Evolutionary conservation across 2,329 filamentous ascomycete genomes (phyloP), one percentile per base, ranked within the genome.

Genomic region (Epichloe gansuensis): DNA sequence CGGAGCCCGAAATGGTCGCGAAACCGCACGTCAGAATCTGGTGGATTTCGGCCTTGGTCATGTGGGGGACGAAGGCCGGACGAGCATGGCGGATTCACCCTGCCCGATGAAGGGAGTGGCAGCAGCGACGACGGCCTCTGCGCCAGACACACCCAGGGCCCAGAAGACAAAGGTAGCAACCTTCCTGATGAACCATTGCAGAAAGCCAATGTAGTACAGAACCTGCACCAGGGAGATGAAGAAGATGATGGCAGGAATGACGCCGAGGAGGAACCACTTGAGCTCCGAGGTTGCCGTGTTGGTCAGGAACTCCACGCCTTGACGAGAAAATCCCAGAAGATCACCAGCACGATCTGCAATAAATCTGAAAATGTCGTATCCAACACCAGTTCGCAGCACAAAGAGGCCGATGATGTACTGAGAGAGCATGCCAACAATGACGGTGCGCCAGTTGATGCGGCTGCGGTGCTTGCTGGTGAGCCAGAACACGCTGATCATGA

Each of bases 71-170:
- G 66, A 94, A 95, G 0, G 89, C 51, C 83, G 82, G 68, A 96
- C 89, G 62, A 96, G 73, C 86, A 95, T 94, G 54, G 88, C 89
- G 25, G 87, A 93, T 74, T 95, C 90, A 63, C 90, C 89, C 72
- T 95, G 89, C 8, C 90, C 90, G 62, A 95, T 93, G 70, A 95
- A 95, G 8, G 90, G 90, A 1, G 89, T 94, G 9, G 90, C 89
- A 36, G 90, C 87, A 36, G 90, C 90, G 53, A 95, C 90, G 48
- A 95, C 86, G n/a, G 90, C 89, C 68, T 95, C 90, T 45, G 88
- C 88, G 55, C 90, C 90, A 4, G 89, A 95, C 5, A 95, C 88
- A 49, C 81, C 78, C 69, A 96, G 84, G 44, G 75, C 78, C 85
- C 88, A 95, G 78, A 91, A 94, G 77, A 96, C 94, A 69, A 95